These are phyloP conservation scores for Cryphonectria radicalis DNA, from an alignment of 2,329 filamentous ascomycete species.

Conservation along the genomic window DNA sequence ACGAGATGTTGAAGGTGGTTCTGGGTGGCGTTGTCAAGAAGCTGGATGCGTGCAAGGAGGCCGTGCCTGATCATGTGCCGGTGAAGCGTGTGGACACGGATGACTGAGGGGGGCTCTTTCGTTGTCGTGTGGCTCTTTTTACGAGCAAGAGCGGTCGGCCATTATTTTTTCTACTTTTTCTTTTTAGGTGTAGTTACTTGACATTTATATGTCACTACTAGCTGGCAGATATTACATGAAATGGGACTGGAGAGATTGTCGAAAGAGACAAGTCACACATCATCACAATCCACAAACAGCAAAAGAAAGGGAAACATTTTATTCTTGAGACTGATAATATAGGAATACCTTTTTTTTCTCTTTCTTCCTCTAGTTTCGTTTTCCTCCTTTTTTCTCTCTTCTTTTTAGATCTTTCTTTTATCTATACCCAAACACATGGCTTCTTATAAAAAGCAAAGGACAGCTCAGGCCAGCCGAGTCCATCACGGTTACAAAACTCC, in stretches of 20 bases:
- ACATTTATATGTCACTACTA: neutral
- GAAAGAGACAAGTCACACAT: neutral
- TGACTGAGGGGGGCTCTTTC: constrained; percentile 4
- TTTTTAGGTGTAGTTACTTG: neutral
- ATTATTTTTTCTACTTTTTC: neutral
- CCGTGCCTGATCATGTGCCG: constrained; percentile 19
- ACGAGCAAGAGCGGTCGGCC: neutral
- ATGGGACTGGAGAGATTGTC: neutral
- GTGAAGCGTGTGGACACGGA: constrained; percentile 20
- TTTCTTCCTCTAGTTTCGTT: too few relatives aligned
- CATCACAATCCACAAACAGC: neutral
- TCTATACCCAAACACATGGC: neutral
- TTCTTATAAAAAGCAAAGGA: constrained; percentile 6
- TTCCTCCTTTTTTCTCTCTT: neutral
- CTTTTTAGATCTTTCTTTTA: neutral
- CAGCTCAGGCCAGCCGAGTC: neutral
- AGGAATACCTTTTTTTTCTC: too few relatives aligned
- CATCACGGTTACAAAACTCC: neutral
- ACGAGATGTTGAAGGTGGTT: constrained; percentile 31
- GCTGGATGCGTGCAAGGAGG: constrained; percentile 28
- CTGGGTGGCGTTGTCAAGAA: constrained; percentile 32
- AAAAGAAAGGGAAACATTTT: too few relatives aligned
- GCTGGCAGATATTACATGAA: neutral
- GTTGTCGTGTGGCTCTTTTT: neutral
- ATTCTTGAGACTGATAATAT: neutral